These are phyloP conservation scores for Exophiala viscosa DNA, from an alignment of 2,329 filamentous ascomycete genomes.

Conservation along the genomic window DNA sequence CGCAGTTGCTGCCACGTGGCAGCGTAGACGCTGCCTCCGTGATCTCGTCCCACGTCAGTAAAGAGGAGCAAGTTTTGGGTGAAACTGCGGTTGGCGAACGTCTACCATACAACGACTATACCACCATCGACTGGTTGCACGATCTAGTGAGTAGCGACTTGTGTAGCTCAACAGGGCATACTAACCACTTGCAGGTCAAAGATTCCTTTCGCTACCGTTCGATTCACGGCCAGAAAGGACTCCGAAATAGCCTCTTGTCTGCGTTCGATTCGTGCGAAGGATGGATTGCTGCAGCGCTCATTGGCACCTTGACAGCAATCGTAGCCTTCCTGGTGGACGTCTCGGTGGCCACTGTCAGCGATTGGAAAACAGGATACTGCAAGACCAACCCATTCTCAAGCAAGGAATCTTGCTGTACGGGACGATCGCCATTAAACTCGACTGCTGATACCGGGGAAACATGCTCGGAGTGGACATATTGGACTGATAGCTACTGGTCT, in stretches of 20 bases:
- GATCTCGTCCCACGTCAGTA: constrained; percentile 41
- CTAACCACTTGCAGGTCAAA: constrained; percentile 44
- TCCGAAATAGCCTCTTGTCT: constrained; percentile 40
- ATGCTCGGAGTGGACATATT: constrained; percentile 45
- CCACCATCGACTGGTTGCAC: constrained; percentile 61
- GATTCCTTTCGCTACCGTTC: constrained; percentile 53
- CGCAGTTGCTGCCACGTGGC: constrained; percentile 21
- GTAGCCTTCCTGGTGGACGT: constrained; percentile 57
- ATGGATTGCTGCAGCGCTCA: constrained; percentile 54
- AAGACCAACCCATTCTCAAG: constrained; percentile 43
- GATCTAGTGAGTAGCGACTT: constrained; percentile 44
- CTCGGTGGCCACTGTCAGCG: constrained; percentile 52
- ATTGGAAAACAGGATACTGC: constrained; percentile 59
- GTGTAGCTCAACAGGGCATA: neutral
- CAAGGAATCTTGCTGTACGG: constrained; percentile 49
- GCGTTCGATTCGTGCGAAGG: constrained; percentile 51
- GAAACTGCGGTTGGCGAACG: constrained; percentile 51
- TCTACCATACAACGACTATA: constrained; percentile 59
- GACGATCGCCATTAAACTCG: constrained; percentile 32
- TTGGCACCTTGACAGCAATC: constrained; percentile 53
- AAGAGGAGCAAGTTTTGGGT: constrained; percentile 48
- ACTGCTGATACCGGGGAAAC: constrained; percentile 28
- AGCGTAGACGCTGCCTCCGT: constrained; percentile 43
- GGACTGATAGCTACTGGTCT: constrained; percentile 41
- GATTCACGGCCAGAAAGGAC: constrained; percentile 42